Percentiles rank a stretch among this genome's conserved stretches.
Conservation (phyloP, 2,329 filamentous ascomycete species). For the Claviceps quebecensis region DNA sequence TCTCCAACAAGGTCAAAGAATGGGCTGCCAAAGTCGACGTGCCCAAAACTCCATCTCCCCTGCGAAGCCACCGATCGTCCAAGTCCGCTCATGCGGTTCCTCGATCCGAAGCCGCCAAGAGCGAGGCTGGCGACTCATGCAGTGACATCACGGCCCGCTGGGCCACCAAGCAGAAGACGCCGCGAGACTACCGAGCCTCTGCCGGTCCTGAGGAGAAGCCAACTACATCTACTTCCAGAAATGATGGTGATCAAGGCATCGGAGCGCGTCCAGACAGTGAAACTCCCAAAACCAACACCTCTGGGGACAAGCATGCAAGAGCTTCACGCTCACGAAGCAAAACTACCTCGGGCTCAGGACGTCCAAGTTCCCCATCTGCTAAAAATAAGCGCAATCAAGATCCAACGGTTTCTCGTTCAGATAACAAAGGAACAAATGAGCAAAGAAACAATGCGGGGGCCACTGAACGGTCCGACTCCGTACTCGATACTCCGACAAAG, state of each 20-base stretch:
- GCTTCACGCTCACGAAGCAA: constrained; percentile 15
- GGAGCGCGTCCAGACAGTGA: constrained; percentile 17
- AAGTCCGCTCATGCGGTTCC: constrained; percentile 19
- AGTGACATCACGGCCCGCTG: constrained; percentile 15
- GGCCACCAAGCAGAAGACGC: constrained; percentile 4
- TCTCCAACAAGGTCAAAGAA: constrained; percentile 45
- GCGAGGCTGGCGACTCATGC: constrained; percentile 14
- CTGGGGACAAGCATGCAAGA: constrained; percentile 6
- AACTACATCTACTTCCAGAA: neutral
- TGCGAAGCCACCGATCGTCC: constrained; percentile 22
- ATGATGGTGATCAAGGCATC: constrained; percentile 10
- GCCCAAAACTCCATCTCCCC: constrained; percentile 24
- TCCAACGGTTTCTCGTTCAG: constrained; percentile 10
- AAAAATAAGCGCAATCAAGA: constrained; percentile 16
- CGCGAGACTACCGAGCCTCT: constrained; percentile 16
- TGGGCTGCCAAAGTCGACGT: constrained; percentile 45
- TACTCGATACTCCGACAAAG: constrained; percentile 26
- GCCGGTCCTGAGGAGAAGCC: constrained; percentile 6
- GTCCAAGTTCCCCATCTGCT: constrained; percentile 11
- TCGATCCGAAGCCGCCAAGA: constrained; percentile 14
- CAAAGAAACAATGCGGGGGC: constrained; percentile 16
- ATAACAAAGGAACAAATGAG: constrained; percentile 5
- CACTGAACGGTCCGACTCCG: constrained; percentile 23
- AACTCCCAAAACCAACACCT: constrained; percentile 12
- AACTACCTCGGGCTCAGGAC: constrained; percentile 13